These are phyloP conservation scores for Termitomyces sp. DNA, from an alignment of 768 basidiomycete species.

Conservation along the genomic window DNA sequence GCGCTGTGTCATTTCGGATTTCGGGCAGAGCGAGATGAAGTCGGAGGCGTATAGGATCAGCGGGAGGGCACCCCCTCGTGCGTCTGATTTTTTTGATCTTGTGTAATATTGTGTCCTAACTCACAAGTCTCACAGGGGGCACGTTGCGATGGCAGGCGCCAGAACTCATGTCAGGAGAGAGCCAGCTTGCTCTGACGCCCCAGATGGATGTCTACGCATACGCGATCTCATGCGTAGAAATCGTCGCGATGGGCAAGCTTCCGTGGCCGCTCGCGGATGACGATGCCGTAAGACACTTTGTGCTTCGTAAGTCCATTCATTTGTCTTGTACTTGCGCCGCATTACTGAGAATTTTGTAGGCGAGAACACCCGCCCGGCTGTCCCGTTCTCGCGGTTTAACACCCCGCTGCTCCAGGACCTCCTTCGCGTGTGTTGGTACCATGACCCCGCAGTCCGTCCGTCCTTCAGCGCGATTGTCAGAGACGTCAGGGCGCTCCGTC, in stretches of 20 bases:
- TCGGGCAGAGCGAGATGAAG: slow-evolving; percentile 80
- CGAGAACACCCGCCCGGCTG: neutral
- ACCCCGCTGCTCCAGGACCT: too few relatives aligned
- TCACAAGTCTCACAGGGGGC: slow-evolving; percentile 38
- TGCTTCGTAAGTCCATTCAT: slow-evolving; percentile 35
- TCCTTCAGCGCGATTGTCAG: slow-evolving; percentile 45
- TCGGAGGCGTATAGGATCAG: slow-evolving; percentile 61
- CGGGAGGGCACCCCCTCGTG: slow-evolving; percentile 43
- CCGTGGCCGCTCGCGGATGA: slow-evolving; percentile 55
- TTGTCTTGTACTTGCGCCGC: neutral
- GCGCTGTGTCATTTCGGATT: slow-evolving; percentile 73
- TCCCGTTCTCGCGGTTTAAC: slow-evolving; percentile 14
- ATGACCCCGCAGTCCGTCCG: slow-evolving; percentile 43
- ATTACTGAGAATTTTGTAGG: slow-evolving; percentile 8
- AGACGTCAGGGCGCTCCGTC: slow-evolving; percentile 41
- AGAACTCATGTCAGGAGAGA: slow-evolving; percentile 52
- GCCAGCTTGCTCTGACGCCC: slow-evolving; percentile 34
- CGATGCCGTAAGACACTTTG: slow-evolving; percentile 42
- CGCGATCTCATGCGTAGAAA: slow-evolving; percentile 60
- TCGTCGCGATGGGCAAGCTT: slow-evolving; percentile 55
- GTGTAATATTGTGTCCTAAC: neutral
- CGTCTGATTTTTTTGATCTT: slow-evolving; percentile 15
- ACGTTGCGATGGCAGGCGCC: slow-evolving; percentile 71
- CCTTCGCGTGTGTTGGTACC: too few relatives aligned
- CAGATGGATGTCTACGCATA: slow-evolving; percentile 68